These are phyloP conservation scores for Cyberlindnera xylosilytica DNA, from an alignment of 805 yeast species.

Conservation along the genomic window DNA sequence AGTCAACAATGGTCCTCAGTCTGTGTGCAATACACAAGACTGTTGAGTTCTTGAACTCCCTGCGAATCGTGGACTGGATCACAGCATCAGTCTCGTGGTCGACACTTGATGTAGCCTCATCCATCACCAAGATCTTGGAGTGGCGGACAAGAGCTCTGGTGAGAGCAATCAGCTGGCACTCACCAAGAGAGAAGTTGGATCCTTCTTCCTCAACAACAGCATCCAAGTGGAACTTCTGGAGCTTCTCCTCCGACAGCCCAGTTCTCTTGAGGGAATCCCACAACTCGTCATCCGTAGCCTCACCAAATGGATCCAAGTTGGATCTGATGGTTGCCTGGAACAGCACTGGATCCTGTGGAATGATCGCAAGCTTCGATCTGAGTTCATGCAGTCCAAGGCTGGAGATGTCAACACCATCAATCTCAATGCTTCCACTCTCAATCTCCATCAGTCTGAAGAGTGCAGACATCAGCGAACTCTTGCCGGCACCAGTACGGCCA, in stretches of 20 bases:
- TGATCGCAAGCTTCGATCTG: conserved; percentile 63
- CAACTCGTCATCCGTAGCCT: conserved; percentile 52
- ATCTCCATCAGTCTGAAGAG: conserved; percentile 60
- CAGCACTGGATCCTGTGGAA: conserved; percentile 81
- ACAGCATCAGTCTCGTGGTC: conserved; percentile 69
- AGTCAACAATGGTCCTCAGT: conserved; percentile 57
- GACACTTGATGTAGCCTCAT: conserved; percentile 77
- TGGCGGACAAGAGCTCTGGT: conserved; percentile 69
- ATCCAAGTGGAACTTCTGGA: conserved; percentile 57
- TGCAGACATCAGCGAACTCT: conserved; percentile 58
- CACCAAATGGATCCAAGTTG: conserved; percentile 69
- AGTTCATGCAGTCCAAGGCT: conserved; percentile 60
- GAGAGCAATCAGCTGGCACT: conserved; percentile 64
- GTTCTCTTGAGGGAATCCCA: conserved; percentile 63
- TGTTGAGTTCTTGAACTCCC: conserved; percentile 60
- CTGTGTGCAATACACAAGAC: conserved; percentile 83
- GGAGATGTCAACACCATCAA: conserved; percentile 66
- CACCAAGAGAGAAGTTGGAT: conserved; percentile 66
- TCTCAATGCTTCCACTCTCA: conserved; percentile 50
- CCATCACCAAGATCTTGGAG: conserved; percentile 59
- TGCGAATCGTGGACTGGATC: conserved; percentile 56
- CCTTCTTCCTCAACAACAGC: conserved; percentile 66
- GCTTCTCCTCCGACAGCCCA: conserved; percentile 31
- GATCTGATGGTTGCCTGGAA: conserved; percentile 68
- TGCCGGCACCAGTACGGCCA: conserved; percentile 69